Base-by-base conservation (phyloP, 306 rosid species). In the Cucumis cinereus region DNA sequence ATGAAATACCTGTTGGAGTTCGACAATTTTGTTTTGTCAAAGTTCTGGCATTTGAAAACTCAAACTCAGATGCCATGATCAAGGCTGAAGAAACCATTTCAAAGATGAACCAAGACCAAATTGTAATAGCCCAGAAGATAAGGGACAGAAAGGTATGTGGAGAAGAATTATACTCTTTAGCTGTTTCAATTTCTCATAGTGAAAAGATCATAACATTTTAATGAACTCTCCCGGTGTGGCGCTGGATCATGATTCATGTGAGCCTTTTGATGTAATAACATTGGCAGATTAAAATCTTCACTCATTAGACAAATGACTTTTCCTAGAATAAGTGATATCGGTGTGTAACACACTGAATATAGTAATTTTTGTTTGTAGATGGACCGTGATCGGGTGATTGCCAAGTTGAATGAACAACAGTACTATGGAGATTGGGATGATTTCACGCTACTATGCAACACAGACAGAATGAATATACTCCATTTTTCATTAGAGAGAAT, bases 11-110 rank as follows among this genome's bases (percentile, higher is more conserved):
- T 11, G 54, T 7, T 9, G 19, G 67, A 64, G 47, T 66, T 56
- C 79, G 35, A 15, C 66, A 52, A 4, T 79, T 72, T 79, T 77
- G 53, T 38, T 81, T 77, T 52, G 81, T 52, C 67, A 71, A 77
- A 41, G 19, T 55, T 24, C 12, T 54, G 73, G 74, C 82, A 35
- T 4, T 36, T 49, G 75, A 79, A 38, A 66, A 38, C 20, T 26
- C 74, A 16, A 45, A 49, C 11, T 33, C 62, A 30, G 57, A 59
- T 36, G 52, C 77, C 55, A 68, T 23, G 28, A 75, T 80, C 61
- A 36, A 56, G 61, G 63, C 70, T 11, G 73, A 80, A 68, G 33
- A 56, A 8, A 38, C 50, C 30, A 75, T 80, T 41, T 6, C 38
- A 58, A 47, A 75, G 45, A 55, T 58, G 53, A 79, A 61, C 35